Conservation (phyloP, 1,284 basidiomycete species). For the Ustilago xerochloae region DNA sequence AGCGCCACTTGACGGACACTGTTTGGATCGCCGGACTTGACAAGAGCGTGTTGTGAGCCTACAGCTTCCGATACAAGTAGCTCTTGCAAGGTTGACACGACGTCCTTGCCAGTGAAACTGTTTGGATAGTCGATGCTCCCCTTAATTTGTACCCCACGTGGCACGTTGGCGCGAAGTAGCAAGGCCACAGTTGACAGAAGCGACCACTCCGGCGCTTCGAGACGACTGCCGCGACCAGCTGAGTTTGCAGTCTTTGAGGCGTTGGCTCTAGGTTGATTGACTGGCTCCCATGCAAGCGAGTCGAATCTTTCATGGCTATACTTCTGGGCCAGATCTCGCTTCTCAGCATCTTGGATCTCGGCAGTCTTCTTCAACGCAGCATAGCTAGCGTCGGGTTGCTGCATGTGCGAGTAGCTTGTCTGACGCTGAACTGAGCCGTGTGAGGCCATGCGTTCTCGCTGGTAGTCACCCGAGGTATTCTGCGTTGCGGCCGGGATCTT, state of each 20-base stretch:
- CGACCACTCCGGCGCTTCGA: conserved; percentile 74
- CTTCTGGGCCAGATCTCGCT: conserved; percentile 8
- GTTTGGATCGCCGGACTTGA: conserved; percentile 9
- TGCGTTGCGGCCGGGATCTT: background rate
- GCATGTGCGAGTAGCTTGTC: conserved; percentile 4
- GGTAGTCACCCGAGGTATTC: background rate
- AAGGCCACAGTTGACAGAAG: conserved; percentile 88
- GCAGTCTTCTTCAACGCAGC: conserved; percentile 2
- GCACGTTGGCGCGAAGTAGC: conserved; percentile 85
- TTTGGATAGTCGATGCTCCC: conserved; percentile 64
- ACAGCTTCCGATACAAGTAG: conserved; percentile 33
- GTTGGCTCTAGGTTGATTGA: conserved; percentile 21
- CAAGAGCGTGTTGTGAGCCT: conserved; percentile 70
- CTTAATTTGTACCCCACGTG: conserved; percentile 80
- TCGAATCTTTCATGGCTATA: conserved; percentile 31
- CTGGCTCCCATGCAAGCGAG: conserved; percentile 41
- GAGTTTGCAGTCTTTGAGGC: background rate
- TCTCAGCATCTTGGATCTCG: conserved; percentile 1
- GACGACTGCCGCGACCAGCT: background rate
- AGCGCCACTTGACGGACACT: conserved; percentile 77
- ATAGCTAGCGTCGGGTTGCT: background rate
- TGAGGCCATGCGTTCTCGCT: conserved; percentile 4
- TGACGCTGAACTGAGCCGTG: conserved; percentile 12
- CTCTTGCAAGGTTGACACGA: conserved; percentile 56
- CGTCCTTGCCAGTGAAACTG: conserved; percentile 65